Conservation (phyloP, 257 asterid species). For the Nicotiana obtusifolia region DNA sequence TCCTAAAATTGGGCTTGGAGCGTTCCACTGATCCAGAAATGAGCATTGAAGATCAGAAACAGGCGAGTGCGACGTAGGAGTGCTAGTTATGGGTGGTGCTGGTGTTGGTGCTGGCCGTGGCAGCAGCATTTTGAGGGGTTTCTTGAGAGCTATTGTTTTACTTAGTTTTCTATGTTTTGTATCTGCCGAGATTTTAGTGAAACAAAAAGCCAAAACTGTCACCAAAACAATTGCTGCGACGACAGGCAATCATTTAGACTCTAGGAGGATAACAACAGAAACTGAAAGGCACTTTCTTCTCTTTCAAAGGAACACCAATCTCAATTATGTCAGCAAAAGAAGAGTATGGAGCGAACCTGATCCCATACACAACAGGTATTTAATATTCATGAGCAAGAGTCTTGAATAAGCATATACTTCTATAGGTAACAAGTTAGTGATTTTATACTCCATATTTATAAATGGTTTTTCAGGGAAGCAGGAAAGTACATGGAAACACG, state of each 20-base stretch:
- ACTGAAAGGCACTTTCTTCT: conserved; percentile 18
- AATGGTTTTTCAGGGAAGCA: conserved; percentile 30
- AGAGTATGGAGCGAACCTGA: conserved; percentile 83
- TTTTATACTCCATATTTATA: neutral
- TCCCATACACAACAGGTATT: conserved; percentile 85
- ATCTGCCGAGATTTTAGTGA: conserved; percentile 26
- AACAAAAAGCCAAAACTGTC: conserved; percentile 9
- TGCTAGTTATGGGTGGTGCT: conserved; percentile 22
- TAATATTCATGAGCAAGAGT: neutral
- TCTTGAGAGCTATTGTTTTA: conserved; percentile 22
- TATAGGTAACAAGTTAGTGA: neutral
- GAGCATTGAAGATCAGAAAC: neutral
- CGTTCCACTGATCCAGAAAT: neutral
- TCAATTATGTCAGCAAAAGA: conserved; percentile 60
- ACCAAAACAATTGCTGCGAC: conserved; percentile 16
- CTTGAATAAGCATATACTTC: neutral
- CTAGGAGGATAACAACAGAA: conserved; percentile 11
- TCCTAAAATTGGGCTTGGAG: neutral
- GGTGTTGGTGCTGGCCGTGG: conserved; percentile 16
- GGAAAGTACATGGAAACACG: conserved; percentile 33
- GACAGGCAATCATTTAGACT: conserved; percentile 15
- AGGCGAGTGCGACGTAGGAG: neutral
- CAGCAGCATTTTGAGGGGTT: conserved; percentile 1
- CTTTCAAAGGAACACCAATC: conserved; percentile 16
- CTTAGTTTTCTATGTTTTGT: conserved; percentile 37